Percentiles rank a stretch among this genome's conserved stretches.
phyloP scores from a whole-genome alignment of 1,139 yeast genomes.

The Sugiyamaella xylanicola region DNA sequence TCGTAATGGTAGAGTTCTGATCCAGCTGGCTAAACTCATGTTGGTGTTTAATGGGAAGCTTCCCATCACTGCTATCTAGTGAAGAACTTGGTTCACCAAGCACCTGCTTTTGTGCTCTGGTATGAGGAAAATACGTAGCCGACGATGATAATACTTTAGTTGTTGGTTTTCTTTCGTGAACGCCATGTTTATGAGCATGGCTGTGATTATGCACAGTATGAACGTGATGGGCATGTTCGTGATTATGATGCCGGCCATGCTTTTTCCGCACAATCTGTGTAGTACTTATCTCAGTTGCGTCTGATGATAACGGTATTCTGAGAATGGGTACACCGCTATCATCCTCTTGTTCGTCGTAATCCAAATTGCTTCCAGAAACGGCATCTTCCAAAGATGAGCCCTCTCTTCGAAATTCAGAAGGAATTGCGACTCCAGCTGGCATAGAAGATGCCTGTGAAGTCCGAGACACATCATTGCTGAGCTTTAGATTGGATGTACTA shows the following conservation, averaged over 20 bases:
- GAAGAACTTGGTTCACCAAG: conserved; percentile 16
- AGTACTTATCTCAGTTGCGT: conserved; percentile 11
- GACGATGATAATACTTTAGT: conserved; percentile 22
- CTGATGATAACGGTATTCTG: conserved; percentile 14
- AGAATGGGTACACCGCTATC: conserved; percentile 8
- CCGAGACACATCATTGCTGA: background rate
- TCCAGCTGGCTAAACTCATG: conserved; percentile 1
- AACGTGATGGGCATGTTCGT: background rate
- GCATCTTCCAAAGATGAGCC: background rate
- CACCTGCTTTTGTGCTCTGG: conserved; percentile 18
- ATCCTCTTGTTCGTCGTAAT: conserved; percentile 8
- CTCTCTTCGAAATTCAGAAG: conserved; percentile 10
- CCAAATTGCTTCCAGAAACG: background rate
- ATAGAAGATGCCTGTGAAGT: conserved; percentile 5
- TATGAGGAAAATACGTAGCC: conserved; percentile 24
- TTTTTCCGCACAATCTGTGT: background rate
- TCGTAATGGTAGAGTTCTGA: background rate
- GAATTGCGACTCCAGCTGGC: conserved; percentile 6
- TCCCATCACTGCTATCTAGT: background rate
- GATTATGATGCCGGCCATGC: conserved; percentile 1
- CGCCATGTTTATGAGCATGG: background rate
- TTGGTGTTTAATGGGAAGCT: background rate
- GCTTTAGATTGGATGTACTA: background rate
- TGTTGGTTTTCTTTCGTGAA: conserved; percentile 2
- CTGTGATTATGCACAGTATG: background rate